Conservation (phyloP, 441 rosid genomes). For the Syzygium syzygioides region DNA sequence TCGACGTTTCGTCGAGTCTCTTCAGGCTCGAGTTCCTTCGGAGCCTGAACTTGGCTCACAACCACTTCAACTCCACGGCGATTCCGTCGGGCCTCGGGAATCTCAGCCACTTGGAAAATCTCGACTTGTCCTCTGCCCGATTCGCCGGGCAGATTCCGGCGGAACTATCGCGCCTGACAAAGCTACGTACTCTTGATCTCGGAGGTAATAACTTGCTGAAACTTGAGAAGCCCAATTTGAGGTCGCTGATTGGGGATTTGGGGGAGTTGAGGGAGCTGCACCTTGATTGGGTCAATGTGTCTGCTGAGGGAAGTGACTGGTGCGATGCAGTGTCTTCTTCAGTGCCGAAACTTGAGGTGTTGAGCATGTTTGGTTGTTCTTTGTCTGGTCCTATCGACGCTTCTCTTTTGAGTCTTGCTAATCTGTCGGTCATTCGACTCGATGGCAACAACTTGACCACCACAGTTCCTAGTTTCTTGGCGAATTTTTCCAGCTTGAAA, state of each 20-base stretch:
- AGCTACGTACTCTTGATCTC: too few relatives aligned
- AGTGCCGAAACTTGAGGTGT: background rate
- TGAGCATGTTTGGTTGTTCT: fast-evolving
- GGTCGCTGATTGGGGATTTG: background rate
- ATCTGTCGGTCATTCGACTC: slow-evolving; percentile 2
- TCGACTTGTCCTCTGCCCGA: too few relatives aligned
- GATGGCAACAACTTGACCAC: background rate
- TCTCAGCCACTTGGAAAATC: too few relatives aligned
- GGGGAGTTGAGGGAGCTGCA: background rate
- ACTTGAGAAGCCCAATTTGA: background rate
- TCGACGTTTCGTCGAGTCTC: too few relatives aligned
- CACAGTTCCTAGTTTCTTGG: background rate
- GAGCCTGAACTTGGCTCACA: too few relatives aligned
- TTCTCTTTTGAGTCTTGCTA: background rate
- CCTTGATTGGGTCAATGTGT: background rate
- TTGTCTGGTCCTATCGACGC: fast-evolving
- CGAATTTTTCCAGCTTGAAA: background rate
- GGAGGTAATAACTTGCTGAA: too few relatives aligned
- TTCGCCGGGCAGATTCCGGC: too few relatives aligned
- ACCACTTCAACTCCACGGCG: too few relatives aligned
- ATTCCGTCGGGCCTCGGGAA: too few relatives aligned
- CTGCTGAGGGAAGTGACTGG: background rate
- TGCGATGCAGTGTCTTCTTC: background rate
- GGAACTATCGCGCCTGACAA: too few relatives aligned
- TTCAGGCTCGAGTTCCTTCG: too few relatives aligned